Evolutionary conservation across 2,329 filamentous ascomycete genomes (phyloP).

Genomic region (Ophiocordyceps australis): DNA sequence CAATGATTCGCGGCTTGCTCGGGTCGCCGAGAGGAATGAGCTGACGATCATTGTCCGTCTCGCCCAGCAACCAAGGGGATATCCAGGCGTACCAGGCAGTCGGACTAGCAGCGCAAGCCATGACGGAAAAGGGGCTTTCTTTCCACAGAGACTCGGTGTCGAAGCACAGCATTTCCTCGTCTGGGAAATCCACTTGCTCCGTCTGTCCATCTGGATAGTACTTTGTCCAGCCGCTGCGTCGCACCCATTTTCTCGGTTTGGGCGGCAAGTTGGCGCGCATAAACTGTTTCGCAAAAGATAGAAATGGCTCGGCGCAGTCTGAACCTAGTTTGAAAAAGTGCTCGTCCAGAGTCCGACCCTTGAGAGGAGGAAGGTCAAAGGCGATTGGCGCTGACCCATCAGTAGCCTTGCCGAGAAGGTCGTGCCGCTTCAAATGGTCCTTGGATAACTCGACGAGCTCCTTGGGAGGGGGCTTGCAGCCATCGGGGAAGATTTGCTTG

Average conservation of each 20-base stretch:
- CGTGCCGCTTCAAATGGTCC: constrained; percentile 70
- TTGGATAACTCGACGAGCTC: constrained; percentile 65
- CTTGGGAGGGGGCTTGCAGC: constrained; percentile 35
- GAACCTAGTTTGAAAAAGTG: constrained; percentile 82
- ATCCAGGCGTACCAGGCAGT: constrained; percentile 95
- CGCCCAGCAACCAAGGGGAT: constrained; percentile 82
- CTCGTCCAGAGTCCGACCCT: constrained; percentile 72
- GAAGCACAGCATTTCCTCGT: constrained; percentile 73
- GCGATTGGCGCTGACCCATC: constrained; percentile 59
- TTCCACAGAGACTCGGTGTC: constrained; percentile 97
- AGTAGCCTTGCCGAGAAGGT: constrained; percentile 78
- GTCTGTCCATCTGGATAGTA: constrained; percentile 58
- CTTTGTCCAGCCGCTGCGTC: constrained; percentile 81
- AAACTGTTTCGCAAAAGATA: constrained; percentile 59
- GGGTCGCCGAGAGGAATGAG: constrained; percentile 76
- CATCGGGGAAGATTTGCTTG: constrained; percentile 58
- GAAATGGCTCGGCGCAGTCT: constrained; percentile 73
- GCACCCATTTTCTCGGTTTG: constrained; percentile 54
- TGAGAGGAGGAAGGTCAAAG: constrained; percentile 68
- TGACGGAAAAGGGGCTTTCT: constrained; percentile 78
- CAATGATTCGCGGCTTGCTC: constrained; percentile 52
- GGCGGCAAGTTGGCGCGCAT: constrained; percentile 39
- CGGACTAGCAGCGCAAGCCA: constrained; percentile 85
- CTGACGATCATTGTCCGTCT: constrained; percentile 60
- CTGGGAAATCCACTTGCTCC: constrained; percentile 56